These are phyloP conservation scores for Nematodospora valgi DNA, from an alignment of 805 yeast species.

Conservation along the genomic window DNA sequence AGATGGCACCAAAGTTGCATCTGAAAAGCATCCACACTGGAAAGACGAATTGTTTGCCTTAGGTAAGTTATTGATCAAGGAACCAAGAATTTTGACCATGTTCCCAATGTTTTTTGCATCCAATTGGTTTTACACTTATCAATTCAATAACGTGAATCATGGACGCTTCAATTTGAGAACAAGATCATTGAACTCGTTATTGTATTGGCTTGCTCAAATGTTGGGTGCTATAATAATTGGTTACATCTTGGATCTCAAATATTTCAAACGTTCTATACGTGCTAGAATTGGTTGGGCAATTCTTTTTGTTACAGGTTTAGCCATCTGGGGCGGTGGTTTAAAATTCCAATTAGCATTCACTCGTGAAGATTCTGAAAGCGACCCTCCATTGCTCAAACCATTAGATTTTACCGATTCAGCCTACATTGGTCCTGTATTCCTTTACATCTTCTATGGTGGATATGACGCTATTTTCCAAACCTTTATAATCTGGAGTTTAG, in stretches of 20 bases:
- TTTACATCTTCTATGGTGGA: slow-evolving; percentile 60
- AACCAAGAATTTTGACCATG: slow-evolving; percentile 42
- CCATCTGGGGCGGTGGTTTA: slow-evolving; percentile 60
- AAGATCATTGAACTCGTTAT: slow-evolving; percentile 56
- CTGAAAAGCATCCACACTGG: slow-evolving; percentile 44
- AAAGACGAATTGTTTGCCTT: slow-evolving; percentile 43
- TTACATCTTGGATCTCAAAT: slow-evolving; percentile 41
- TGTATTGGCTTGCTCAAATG: slow-evolving; percentile 62
- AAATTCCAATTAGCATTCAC: slow-evolving; percentile 43
- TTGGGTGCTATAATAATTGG: slow-evolving; percentile 53
- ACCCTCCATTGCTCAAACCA: slow-evolving; percentile 16
- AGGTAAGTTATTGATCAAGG: slow-evolving; percentile 30
- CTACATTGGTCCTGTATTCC: slow-evolving; percentile 58
- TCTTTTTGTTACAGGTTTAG: slow-evolving; percentile 38
- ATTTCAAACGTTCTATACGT: slow-evolving; percentile 41
- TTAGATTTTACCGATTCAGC: slow-evolving; percentile 45
- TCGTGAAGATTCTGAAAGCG: slow-evolving; percentile 29
- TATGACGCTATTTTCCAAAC: slow-evolving; percentile 62
- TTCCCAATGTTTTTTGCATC: slow-evolving; percentile 64
- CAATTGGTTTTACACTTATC: slow-evolving; percentile 67
- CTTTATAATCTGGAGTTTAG: slow-evolving; percentile 55
- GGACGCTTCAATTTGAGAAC: slow-evolving; percentile 56
- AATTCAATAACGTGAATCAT: slow-evolving; percentile 56
- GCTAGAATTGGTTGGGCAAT: slow-evolving; percentile 44
- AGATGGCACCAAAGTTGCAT: slow-evolving; percentile 48